A percentile compares a stretch with the other conserved stretches of the same genome.
phyloP scores from a whole-genome alignment of 208 protist genomes.

The Polymyxa betae region DNA sequence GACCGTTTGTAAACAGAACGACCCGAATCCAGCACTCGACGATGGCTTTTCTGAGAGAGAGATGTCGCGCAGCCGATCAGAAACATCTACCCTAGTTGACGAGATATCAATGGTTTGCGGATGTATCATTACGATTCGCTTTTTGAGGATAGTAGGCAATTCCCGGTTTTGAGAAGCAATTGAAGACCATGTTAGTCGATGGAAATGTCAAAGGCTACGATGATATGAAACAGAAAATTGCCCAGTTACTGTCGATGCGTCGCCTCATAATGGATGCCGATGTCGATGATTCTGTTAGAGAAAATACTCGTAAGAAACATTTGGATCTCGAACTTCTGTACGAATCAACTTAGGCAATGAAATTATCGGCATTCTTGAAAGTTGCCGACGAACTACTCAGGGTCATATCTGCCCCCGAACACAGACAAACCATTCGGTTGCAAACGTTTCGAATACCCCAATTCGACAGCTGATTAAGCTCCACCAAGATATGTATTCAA shows the following conservation, averaged over 20 bases:
- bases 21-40: background rate
- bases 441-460: background rate
- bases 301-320: background rate
- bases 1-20: background rate
- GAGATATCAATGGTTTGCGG: background rate
- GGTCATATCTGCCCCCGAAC: conserved; percentile 35
- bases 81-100: background rate
- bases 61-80: background rate
- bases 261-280: background rate
- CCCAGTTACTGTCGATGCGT: conserved; percentile 28
- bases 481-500: conserved; percentile 14
- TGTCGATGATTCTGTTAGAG: background rate
- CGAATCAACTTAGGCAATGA: background rate
- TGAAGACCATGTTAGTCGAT: background rate
- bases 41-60: background rate
- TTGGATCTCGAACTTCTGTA: background rate
- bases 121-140: background rate
- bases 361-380: conserved; percentile 3
- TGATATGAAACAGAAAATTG: background rate
- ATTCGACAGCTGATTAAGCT: background rate
- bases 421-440: background rate
- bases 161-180: background rate
- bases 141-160: background rate
- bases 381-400: background rate
- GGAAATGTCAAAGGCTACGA: background rate